phyloP scores from a whole-genome alignment of 257 asterid species.

The Rubia yunnanensis region DNA sequence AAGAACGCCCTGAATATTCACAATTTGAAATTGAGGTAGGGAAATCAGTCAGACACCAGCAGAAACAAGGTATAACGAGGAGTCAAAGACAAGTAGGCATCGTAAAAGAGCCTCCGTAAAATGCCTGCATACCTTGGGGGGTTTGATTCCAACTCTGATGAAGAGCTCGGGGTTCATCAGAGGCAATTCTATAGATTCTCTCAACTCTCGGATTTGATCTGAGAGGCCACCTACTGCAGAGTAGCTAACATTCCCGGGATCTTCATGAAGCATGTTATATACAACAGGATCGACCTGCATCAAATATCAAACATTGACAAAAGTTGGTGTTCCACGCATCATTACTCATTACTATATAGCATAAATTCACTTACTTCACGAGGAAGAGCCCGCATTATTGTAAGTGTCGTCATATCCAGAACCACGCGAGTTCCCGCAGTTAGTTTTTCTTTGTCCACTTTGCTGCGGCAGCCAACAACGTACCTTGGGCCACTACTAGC shows the following conservation, averaged over 20 bases:
- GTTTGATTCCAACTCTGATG: constrained; percentile 86
- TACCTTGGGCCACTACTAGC: constrained; percentile 97
- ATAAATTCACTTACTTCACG: constrained; percentile 59
- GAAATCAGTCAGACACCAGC: neutral
- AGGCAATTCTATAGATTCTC: constrained; percentile 92
- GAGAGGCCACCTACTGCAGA: constrained; percentile 96
- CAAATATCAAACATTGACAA: constrained; percentile 7
- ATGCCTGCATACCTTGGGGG: constrained; percentile 63
- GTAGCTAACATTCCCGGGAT: constrained; percentile 94
- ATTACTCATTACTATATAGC: neutral
- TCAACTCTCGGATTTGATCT: constrained; percentile 87
- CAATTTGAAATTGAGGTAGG: neutral
- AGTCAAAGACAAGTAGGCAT: neutral
- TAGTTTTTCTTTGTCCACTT: constrained; percentile 92
- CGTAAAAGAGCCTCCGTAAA: neutral
- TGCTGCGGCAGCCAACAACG: constrained; percentile 94
- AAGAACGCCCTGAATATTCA: constrained; percentile 68
- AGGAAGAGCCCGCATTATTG: constrained; percentile 96
- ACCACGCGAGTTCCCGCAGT: constrained; percentile 94
- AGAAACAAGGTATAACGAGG: constrained; percentile 1
- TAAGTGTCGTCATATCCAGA: constrained; percentile 95
- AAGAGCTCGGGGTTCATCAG: constrained; percentile 96
- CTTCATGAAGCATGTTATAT: constrained; percentile 96
- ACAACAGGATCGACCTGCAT: constrained; percentile 94
- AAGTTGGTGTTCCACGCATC: neutral